Base-by-base conservation (phyloP, 2,329 filamentous ascomycete genomes). In the Aciculosporium take region DNA sequence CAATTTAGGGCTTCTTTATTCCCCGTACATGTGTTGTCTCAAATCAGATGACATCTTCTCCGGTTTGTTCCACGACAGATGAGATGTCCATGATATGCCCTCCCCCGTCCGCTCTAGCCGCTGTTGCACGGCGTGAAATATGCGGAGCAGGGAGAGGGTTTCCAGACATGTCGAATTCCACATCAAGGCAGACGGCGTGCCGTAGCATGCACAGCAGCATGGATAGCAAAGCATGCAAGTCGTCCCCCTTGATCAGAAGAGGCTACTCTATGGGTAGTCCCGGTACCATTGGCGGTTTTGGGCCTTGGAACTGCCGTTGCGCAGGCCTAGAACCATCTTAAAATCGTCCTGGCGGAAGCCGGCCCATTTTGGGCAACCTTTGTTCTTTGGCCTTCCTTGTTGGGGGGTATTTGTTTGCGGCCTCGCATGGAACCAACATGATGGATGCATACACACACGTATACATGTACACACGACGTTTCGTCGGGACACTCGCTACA, bases 91-190 rank as follows among this genome's bases (percentile, higher is more conserved):
- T 18, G 12, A 21, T 36, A 20, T 18, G 30, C 38, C 38, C 13
- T 37, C 15, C n/a, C 25, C 27, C 32, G 37, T 27, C 41, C 27
- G 37, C 31, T 42, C 21, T 39, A 38, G 31, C 24, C 41, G 41
- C 32, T 21, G 37, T 43, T 40, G 33, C 41, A 40, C 41, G n/a
- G 30, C 38, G 18, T 31, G 7, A 15, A 21, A 18, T 33, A 15
- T 20, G 38, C 15, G 23, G 17, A 32, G 27, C 41, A 31, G 30
- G 21, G 23, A 18, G 21, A 21, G 25, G 15, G 21, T 18, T 40
- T 39, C 32, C 2, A 21, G 27, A 43, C 15, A 38, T 9, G 17
- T 27, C 10, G 32, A 21, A 32, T 12, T 31, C 20, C 41, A 40
- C 30, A 37, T 24, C 15, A 30, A 40, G 27, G 23, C 23, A 34